phyloP scores from a whole-genome alignment of 176 grass and related monocot genomes.

The Urochloa ruziziensis region DNA sequence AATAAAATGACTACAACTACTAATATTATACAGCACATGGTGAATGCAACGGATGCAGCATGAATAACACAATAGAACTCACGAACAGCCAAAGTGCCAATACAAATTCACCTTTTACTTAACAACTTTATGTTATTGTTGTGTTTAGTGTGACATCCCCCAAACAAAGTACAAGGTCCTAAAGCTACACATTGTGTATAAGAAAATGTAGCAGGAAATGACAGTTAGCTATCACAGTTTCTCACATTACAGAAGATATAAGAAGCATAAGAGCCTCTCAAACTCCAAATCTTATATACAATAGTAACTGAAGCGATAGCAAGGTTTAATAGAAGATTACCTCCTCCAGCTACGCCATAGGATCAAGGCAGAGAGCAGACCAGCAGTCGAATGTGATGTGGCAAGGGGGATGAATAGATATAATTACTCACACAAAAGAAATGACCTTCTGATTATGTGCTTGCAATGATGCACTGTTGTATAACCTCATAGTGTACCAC shows the following conservation, averaged over 20 bases:
- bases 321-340: conserved; percentile 31
- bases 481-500: conserved; percentile 71
- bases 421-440: conserved; percentile 43
- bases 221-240: conserved; percentile 4
- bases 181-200: conserved; percentile 9
- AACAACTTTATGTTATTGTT: background rate
- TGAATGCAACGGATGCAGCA: conserved; percentile 8
- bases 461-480: conserved; percentile 37
- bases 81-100: background rate
- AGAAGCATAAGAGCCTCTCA: conserved; percentile 16
- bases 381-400: background rate
- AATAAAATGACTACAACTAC: conserved; percentile 1
- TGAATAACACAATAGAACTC: background rate
- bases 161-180: conserved; percentile 26
- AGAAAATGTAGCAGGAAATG: conserved; percentile 17
- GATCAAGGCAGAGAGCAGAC: conserved; percentile 11
- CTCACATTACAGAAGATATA: conserved; percentile 1
- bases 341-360: conserved; percentile 21
- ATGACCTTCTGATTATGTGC: conserved; percentile 33
- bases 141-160: background rate
- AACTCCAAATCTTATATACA: conserved; percentile 14
- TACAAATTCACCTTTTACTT: conserved; percentile 2
- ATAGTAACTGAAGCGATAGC: conserved; percentile 12
- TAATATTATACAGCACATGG: background rate
- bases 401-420: background rate